These are phyloP conservation scores for Pleurotus citrinopileatus DNA, from an alignment of 768 basidiomycete genomes.

Conservation along the genomic window DNA sequence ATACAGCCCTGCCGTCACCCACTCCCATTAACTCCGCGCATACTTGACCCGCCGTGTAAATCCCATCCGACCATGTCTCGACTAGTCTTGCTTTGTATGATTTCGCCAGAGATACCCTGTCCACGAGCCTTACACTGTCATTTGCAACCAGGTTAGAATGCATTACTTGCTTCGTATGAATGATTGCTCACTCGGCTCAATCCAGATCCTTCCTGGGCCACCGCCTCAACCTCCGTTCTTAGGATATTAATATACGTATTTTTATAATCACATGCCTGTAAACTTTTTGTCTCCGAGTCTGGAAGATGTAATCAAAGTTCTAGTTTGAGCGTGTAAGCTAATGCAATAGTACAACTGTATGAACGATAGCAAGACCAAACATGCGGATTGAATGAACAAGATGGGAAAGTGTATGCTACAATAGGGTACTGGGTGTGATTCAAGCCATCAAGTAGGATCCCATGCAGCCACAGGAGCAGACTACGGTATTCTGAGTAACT, in stretches of 20 bases:
- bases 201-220: not conserved
- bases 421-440: not conserved
- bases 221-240: no score
- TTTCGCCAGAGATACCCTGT: not conserved
- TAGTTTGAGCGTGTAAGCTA: no score
- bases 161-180: not conserved
- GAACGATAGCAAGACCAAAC: no score
- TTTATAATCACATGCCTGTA: no score
- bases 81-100: not conserved
- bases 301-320: not conserved
- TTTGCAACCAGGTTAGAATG: not conserved
- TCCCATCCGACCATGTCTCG: not conserved
- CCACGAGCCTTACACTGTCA: not conserved
- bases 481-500: slow-evolving; percentile 10
- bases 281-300: not conserved
- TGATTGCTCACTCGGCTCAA: not conserved
- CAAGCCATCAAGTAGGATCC: slow-evolving; percentile 25
- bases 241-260: no score
- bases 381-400: no score
- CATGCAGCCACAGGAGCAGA: slow-evolving; percentile 36
- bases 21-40: not conserved
- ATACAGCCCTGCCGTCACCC: no score
- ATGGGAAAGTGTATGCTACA: slow-evolving; percentile 10
- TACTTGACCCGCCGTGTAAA: not conserved
- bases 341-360: no score